Evolutionary conservation across 495 filamentous ascomycete genomes (phyloP), one percentile per base, ranked within the genome.

Genomic region (Aspergillus conjunctus): DNA sequence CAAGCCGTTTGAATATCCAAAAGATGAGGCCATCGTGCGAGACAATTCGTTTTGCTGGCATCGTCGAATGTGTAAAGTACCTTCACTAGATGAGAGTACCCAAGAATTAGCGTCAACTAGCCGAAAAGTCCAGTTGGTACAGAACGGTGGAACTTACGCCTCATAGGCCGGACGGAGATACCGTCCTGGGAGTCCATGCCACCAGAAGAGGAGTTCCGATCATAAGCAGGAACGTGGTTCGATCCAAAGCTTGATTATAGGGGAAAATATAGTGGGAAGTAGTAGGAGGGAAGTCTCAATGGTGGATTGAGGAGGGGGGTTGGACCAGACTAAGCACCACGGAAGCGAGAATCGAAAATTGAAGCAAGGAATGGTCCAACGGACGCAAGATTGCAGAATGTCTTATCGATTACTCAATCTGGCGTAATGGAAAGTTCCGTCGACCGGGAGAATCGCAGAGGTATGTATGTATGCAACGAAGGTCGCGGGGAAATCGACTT

Each of bases 21-120:
- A 37, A 89, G 79, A 56, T 93, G 85, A 45, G 91, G 91, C 83
- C 92, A 91, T 67, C 93, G 87, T 60, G 95, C 93, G 30, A 98
- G 79, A 75, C 94, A 98, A 69, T 93, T 91, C 22, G 92, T 89
- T 73, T 92, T 91, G 72, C 85, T 88, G 46, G 91, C 88, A 67
- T 91, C 87, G 68, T 98, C 93, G 74, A 98, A 98, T 20, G 93
- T 95, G 73, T 98, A 98, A 43, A 94, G 87, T 26, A 98, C 91
- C 81, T 98, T 98, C 73, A 98, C 76, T 78, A 56, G 56, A 51
- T 32, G 53, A 52, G 3, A 48, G 41, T 18, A 15, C 31, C 37
- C 17, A 61, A 54, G 21, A 22, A 55, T 75, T 62, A 72, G 71
- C 49, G 46, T 59, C 48, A 17, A 37, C 31, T 33, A n/a, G 7